Conservation (phyloP, 495 filamentous ascomycete species). For the Terfezia boudieri region DNA sequence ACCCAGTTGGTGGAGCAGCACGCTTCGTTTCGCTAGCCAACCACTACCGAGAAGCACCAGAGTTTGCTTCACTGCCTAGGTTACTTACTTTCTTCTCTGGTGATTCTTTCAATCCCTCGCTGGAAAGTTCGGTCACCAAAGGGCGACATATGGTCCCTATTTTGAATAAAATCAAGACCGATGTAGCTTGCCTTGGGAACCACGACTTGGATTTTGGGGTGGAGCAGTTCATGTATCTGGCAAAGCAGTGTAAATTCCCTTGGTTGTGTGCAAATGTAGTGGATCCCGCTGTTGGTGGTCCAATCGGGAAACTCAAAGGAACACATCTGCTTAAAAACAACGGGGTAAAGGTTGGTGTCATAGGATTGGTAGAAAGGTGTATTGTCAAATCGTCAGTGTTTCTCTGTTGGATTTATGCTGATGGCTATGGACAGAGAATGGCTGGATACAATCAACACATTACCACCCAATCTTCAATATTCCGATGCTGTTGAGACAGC, state of each 20-base stretch:
- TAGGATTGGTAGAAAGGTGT: conserved; percentile 49
- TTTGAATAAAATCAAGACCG: conserved; percentile 53
- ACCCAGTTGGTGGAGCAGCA: conserved; percentile 57
- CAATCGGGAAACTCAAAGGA: conserved; percentile 28
- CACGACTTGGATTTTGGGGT: conserved; percentile 93
- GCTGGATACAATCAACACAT: conserved; percentile 68
- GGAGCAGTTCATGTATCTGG: conserved; percentile 47
- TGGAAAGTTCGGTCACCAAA: conserved; percentile 72
- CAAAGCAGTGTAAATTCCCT: conserved; percentile 55
- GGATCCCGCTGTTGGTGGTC: conserved; percentile 38
- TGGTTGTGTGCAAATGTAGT: conserved; percentile 76
- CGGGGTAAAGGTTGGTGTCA: conserved; percentile 63
- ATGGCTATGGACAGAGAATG: conserved; percentile 22
- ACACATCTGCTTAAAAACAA: conserved; percentile 53
- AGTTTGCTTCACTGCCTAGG: conserved; percentile 20
- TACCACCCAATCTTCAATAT: conserved; percentile 63
- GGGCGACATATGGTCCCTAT: conserved; percentile 75
- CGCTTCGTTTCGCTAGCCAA: conserved; percentile 61
- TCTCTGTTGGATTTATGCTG: background rate
- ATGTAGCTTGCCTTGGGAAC: conserved; percentile 68
- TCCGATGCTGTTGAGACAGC: conserved; percentile 51
- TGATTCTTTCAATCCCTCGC: conserved; percentile 74
- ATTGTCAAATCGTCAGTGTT: background rate
- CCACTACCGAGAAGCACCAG: conserved; percentile 39
- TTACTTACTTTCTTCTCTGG: conserved; percentile 71